A percentile compares a stretch with the other conserved stretches of the same genome.
phyloP scores from a whole-genome alignment of 208 protist genomes.

The Herpetomonas tarakana region DNA sequence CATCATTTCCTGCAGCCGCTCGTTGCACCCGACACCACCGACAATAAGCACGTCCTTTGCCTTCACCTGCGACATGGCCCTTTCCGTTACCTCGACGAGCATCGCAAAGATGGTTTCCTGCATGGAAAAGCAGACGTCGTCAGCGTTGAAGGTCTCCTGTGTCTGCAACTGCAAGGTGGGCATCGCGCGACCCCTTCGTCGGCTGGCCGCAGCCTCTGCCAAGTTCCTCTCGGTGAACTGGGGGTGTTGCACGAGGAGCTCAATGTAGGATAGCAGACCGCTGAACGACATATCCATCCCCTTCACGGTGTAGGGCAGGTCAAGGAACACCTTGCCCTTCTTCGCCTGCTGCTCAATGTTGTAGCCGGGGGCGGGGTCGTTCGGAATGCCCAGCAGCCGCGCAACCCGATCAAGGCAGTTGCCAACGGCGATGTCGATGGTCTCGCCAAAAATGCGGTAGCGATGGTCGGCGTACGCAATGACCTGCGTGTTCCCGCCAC shows the following conservation, averaged over 20 bases:
- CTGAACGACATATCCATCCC: slow-evolving; percentile 98
- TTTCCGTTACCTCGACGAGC: slow-evolving; percentile 99
- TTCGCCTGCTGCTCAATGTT: slow-evolving; percentile 99
- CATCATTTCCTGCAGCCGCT: slow-evolving; percentile 97
- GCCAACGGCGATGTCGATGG: slow-evolving; percentile 99
- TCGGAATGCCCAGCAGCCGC: slow-evolving; percentile 94
- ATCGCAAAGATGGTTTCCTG: slow-evolving; percentile 99
- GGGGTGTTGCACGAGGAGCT: slow-evolving; percentile 67
- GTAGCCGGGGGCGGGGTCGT: slow-evolving; percentile 98
- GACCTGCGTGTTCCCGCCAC: slow-evolving; percentile 99
- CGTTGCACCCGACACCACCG: slow-evolving; percentile 99
- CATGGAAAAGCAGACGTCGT: slow-evolving; percentile 98
- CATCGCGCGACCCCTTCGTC: slow-evolving; percentile 21
- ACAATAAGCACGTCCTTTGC: slow-evolving; percentile 97
- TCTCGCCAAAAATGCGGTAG: slow-evolving; percentile 99
- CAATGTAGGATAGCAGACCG: slow-evolving; percentile 92
- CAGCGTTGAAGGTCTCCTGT: slow-evolving; percentile 80
- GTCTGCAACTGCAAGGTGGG: slow-evolving; percentile 27
- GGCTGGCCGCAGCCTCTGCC: slow-evolving; percentile 14
- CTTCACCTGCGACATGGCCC: slow-evolving; percentile 98
- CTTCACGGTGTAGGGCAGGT: slow-evolving; percentile 97
- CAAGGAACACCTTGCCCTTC: slow-evolving; percentile 78
- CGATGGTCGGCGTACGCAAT: slow-evolving; percentile 93
- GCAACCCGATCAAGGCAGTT: slow-evolving; percentile 98
- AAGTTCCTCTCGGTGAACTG: slow-evolving; percentile 51